These are phyloP conservation scores for Aspergillus funiculosus DNA, from an alignment of 495 filamentous ascomycete species.

Conservation along the genomic window DNA sequence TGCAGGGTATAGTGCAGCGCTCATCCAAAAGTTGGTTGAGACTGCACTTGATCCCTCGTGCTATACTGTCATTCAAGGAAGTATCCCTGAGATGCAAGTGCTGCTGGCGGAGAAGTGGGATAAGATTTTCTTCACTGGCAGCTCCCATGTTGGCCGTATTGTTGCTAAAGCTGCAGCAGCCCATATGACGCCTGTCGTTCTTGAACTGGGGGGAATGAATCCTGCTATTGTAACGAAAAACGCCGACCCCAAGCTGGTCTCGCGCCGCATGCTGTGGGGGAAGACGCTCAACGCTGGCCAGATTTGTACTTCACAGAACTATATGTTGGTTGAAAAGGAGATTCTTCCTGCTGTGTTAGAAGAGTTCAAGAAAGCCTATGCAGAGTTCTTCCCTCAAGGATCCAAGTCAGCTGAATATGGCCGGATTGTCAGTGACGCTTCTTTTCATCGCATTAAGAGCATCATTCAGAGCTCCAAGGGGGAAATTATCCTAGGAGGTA, in stretches of 20 bases:
- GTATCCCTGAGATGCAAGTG: slow-evolving; percentile 71
- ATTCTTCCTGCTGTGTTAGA: slow-evolving; percentile 66
- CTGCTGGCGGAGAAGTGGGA: slow-evolving; percentile 88
- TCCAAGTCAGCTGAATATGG: slow-evolving; percentile 70
- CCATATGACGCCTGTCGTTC: slow-evolving; percentile 77
- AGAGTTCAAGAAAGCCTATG: slow-evolving; percentile 62
- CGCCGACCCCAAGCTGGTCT: slow-evolving; percentile 74
- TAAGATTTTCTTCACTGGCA: slow-evolving; percentile 96
- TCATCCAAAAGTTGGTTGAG: slow-evolving; percentile 71
- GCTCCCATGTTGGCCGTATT: slow-evolving; percentile 69
- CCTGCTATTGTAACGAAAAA: slow-evolving; percentile 83
- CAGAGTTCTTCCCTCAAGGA: slow-evolving; percentile 81
- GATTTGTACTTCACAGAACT: slow-evolving; percentile 84
- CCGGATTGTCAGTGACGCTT: slow-evolving; percentile 68
- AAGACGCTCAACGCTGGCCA: slow-evolving; percentile 84
- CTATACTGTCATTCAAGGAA: slow-evolving; percentile 76
- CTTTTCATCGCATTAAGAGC: slow-evolving; percentile 78
- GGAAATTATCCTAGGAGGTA: slow-evolving; percentile 78
- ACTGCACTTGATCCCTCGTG: slow-evolving; percentile 68
- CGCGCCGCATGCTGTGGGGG: slow-evolving; percentile 77
- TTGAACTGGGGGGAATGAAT: slow-evolving; percentile 89
- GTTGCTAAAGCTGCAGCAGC: slow-evolving; percentile 89
- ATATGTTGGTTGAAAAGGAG: slow-evolving; percentile 71
- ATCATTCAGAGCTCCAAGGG: slow-evolving; percentile 80
- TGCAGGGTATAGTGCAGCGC: slow-evolving; percentile 65